phyloP scores from a whole-genome alignment of 2,329 filamentous ascomycete genomes.

The Alternaria atra region DNA sequence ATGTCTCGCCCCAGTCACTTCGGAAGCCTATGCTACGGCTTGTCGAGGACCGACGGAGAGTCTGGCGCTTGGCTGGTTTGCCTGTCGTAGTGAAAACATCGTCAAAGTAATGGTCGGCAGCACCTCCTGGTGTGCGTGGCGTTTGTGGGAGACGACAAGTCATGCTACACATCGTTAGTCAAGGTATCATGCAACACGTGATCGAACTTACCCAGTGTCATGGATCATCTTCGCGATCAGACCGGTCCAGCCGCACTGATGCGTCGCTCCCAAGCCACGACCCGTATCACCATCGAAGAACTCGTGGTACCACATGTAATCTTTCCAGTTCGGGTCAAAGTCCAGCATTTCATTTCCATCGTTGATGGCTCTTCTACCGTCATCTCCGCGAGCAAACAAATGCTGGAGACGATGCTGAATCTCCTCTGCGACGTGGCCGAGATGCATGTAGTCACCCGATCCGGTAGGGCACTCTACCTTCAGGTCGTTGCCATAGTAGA shows the following conservation, averaged over 20 bases:
- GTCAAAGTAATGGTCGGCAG: slow-evolving; percentile 94
- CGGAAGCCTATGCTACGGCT: slow-evolving; percentile 83
- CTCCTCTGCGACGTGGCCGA: slow-evolving; percentile 93
- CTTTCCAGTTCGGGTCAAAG: slow-evolving; percentile 92
- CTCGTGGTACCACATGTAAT: slow-evolving; percentile 94
- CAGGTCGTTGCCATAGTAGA: slow-evolving; percentile 91
- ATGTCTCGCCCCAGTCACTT: slow-evolving; percentile 71
- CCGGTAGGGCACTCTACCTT: slow-evolving; percentile 94
- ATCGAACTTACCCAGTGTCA: slow-evolving; percentile 81
- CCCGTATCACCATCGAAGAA: slow-evolving; percentile 96
- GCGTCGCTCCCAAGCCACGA: slow-evolving; percentile 86
- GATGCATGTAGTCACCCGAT: slow-evolving; percentile 93
- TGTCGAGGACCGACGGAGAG: slow-evolving; percentile 80
- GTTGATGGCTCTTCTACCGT: slow-evolving; percentile 89
- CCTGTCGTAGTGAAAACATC: slow-evolving; percentile 74
- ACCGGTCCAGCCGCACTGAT: slow-evolving; percentile 97
- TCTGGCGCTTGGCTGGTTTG: slow-evolving; percentile 57
- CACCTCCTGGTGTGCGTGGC: slow-evolving; percentile 83
- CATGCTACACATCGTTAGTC: slow-evolving; percentile 56
- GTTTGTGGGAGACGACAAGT: slow-evolving; percentile 72
- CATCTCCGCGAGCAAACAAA: slow-evolving; percentile 83
- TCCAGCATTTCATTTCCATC: slow-evolving; percentile 84
- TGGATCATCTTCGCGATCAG: slow-evolving; percentile 97
- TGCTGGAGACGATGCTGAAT: slow-evolving; percentile 94
- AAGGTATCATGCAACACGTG: neutral